Evolutionary conservation across 495 filamentous ascomycete genomes (phyloP).

Genomic region (Podospora tetraspora): DNA sequence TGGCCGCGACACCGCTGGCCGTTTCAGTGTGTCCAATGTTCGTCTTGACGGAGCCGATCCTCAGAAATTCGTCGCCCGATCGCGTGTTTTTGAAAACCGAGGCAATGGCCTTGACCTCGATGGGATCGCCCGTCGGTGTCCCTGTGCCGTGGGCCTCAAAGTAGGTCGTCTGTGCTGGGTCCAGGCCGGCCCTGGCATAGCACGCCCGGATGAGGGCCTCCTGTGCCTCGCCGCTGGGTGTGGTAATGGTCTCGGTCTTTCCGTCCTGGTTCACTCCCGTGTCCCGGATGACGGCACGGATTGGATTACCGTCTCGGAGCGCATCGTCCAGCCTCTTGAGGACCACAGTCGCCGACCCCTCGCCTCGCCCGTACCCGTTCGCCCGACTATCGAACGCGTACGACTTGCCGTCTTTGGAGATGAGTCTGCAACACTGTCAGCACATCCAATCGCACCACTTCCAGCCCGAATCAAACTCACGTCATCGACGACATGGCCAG

Average conservation of each 20-base stretch:
- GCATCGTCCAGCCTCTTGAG: slow-evolving; percentile 58
- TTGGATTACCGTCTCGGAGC: slow-evolving; percentile 47
- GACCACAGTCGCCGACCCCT: slow-evolving; percentile 48
- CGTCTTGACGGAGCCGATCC: slow-evolving; percentile 37
- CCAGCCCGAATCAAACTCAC: slow-evolving; percentile 2
- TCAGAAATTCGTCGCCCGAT: slow-evolving; percentile 32
- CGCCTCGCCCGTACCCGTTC: slow-evolving; percentile 61
- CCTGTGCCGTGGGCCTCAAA: slow-evolving; percentile 54
- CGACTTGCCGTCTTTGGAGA: slow-evolving; percentile 31
- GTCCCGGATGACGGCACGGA: slow-evolving; percentile 56
- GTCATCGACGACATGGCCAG: slow-evolving; percentile 34
- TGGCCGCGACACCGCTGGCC: slow-evolving; percentile 38
- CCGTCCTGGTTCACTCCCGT: slow-evolving; percentile 55
- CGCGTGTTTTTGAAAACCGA: slow-evolving; percentile 35
- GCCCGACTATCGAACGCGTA: slow-evolving; percentile 48
- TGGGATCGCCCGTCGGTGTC: slow-evolving; percentile 53
- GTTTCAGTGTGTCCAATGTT: slow-evolving; percentile 44
- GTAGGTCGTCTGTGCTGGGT: slow-evolving; percentile 38
- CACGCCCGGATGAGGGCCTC: slow-evolving; percentile 43
- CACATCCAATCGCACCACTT: background rate
- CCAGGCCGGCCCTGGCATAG: slow-evolving; percentile 45
- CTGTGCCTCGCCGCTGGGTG: slow-evolving; percentile 49
- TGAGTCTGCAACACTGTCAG: slow-evolving; percentile 12
- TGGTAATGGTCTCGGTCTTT: slow-evolving; percentile 39
- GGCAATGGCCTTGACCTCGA: slow-evolving; percentile 46